These are phyloP conservation scores for Pichia sp. DNA, from an alignment of 1,139 yeast genomes.

Conservation along the genomic window DNA sequence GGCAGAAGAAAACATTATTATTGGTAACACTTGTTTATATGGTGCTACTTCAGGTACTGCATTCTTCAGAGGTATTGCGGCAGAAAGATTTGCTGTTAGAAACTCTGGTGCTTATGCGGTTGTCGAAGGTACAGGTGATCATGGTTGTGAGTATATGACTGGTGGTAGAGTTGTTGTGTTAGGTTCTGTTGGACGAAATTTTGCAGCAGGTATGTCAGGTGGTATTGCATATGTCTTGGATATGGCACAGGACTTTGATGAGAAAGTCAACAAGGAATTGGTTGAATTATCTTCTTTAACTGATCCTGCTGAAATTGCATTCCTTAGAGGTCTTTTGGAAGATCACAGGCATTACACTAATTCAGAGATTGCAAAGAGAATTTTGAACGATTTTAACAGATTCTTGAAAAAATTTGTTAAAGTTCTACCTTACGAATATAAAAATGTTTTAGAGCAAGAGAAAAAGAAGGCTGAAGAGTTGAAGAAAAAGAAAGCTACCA, in stretches of 20 bases:
- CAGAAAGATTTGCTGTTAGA: constrained; percentile 97
- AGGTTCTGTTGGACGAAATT: constrained; percentile 88
- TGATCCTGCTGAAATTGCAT: constrained; percentile 91
- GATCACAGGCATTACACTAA: constrained; percentile 94
- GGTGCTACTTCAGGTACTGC: constrained; percentile 97
- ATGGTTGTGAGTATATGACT: constrained; percentile 99
- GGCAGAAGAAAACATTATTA: constrained; percentile 92
- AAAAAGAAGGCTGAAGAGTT: constrained; percentile 61
- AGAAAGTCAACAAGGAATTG: constrained; percentile 73
- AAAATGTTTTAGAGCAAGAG: constrained; percentile 79
- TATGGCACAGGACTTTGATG: constrained; percentile 85
- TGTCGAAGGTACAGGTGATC: constrained; percentile 96
- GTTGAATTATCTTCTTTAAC: constrained; percentile 71
- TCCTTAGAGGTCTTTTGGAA: constrained; percentile 86
- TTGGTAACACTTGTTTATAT: constrained; percentile 95
- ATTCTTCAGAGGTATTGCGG: constrained; percentile 93
- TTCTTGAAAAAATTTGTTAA: constrained; percentile 85
- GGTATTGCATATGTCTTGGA: constrained; percentile 97
- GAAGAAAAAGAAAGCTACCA: constrained; percentile 50
- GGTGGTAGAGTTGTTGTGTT: constrained; percentile 96
- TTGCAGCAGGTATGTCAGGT: constrained; percentile 99
- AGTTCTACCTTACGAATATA: constrained; percentile 88
- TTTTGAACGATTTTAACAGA: constrained; percentile 81
- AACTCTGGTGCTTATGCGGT: constrained; percentile 98
- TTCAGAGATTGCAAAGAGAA: constrained; percentile 80